Evolutionary conservation across 2,329 filamentous ascomycete genomes (phyloP).

Genomic region (Pseudopithomyces maydicus): DNA sequence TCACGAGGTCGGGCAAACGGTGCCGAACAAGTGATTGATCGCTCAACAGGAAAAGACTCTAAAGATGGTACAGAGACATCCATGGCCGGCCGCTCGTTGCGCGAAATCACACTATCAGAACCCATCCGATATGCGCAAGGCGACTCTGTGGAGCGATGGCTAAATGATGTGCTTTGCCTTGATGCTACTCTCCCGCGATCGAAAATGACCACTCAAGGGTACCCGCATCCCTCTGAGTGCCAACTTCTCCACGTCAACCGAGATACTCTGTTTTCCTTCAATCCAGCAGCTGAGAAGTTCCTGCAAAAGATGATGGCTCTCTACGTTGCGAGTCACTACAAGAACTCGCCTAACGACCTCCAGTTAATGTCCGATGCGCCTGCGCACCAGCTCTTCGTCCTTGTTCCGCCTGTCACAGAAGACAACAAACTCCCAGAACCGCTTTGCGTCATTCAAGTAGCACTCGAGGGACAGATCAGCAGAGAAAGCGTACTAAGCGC

Average conservation of each 20-base stretch:
- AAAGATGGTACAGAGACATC: slow-evolving; percentile 41
- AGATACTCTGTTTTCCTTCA: slow-evolving; percentile 97
- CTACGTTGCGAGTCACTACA: slow-evolving; percentile 97
- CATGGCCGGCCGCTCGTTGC: slow-evolving; percentile 72
- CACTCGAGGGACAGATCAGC: slow-evolving; percentile 93
- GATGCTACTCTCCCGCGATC: slow-evolving; percentile 87
- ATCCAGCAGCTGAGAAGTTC: slow-evolving; percentile 95
- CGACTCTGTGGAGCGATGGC: slow-evolving; percentile 92
- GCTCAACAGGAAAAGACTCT: slow-evolving; percentile 74
- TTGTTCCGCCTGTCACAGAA: slow-evolving; percentile 84
- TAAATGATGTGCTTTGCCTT: slow-evolving; percentile 90
- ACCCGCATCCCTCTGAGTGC: slow-evolving; percentile 88
- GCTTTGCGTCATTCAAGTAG: slow-evolving; percentile 91
- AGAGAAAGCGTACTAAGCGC: slow-evolving; percentile 89
- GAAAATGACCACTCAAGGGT: slow-evolving; percentile 74
- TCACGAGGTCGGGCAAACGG: slow-evolving; percentile 68
- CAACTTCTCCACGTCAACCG: slow-evolving; percentile 93
- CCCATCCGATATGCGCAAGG: slow-evolving; percentile 93
- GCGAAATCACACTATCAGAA: slow-evolving; percentile 90
- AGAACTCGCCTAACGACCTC: slow-evolving; percentile 97
- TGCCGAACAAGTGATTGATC: slow-evolving; percentile 70
- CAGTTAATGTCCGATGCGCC: slow-evolving; percentile 98
- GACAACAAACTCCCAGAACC: slow-evolving; percentile 85
- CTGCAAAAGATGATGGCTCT: slow-evolving; percentile 97
- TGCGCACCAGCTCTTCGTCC: slow-evolving; percentile 92